These are phyloP conservation scores for Oldenlandia corymbosa DNA, from an alignment of 257 asterid species.

Conservation along the genomic window DNA sequence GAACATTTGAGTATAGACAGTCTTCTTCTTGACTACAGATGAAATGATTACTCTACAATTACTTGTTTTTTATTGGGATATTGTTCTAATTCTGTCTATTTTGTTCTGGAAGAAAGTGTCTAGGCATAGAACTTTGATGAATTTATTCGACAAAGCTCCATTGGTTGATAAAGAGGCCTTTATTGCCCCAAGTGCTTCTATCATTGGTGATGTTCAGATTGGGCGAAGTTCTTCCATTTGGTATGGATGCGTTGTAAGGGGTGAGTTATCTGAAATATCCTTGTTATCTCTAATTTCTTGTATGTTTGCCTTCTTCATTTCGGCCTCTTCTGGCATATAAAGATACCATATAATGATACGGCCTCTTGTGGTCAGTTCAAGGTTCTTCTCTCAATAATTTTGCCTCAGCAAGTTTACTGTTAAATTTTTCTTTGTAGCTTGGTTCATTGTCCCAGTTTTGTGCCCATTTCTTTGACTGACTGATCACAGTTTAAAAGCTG, in stretches of 20 bases:
- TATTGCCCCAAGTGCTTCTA: slow-evolving; percentile 90
- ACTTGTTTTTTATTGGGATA: neutral
- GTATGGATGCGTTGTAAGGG: slow-evolving; percentile 94
- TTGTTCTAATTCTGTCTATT: slow-evolving; percentile 1
- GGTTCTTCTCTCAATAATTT: neutral
- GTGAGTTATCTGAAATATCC: slow-evolving; percentile 31
- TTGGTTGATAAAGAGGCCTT: slow-evolving; percentile 64
- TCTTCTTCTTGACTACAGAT: neutral
- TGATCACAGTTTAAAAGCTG: no score
- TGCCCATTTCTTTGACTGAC: neutral
- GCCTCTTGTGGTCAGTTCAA: no score
- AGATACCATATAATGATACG: no score
- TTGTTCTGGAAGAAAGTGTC: slow-evolving; percentile 44
- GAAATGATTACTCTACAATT: neutral
- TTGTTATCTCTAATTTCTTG: neutral
- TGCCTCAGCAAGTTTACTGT: neutral
- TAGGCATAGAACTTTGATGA: slow-evolving; percentile 88
- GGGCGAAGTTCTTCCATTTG: slow-evolving; percentile 79
- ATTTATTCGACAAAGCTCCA: slow-evolving; percentile 73
- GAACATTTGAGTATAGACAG: neutral
- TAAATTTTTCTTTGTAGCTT: no score
- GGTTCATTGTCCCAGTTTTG: neutral
- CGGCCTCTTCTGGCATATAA: no score
- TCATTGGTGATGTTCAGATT: slow-evolving; percentile 69
- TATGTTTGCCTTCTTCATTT: neutral